Percentiles rank a stretch among this genome's conserved stretches.
Evolutionary conservation across 1,284 basidiomycete species (phyloP).

Genomic region (Afroboletus lepidellus): DNA sequence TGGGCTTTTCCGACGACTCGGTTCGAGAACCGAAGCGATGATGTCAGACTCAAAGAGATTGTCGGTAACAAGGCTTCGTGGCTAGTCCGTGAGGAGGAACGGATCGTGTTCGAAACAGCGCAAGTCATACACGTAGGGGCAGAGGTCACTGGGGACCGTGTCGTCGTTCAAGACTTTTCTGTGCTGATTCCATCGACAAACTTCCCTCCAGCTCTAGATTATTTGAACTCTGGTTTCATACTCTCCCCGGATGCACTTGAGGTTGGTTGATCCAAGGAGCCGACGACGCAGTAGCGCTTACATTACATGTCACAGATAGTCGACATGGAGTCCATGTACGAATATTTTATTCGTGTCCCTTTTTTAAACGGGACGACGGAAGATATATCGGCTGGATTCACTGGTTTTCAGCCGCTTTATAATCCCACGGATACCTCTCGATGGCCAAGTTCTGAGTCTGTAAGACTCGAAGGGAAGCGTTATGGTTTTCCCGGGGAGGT

Average conservation of each 20-base stretch:
- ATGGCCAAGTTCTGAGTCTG: background rate
- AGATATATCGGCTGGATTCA: no score
- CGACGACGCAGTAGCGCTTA: background rate
- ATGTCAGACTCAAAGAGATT: background rate
- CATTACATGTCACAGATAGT: background rate
- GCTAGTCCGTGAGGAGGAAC: constrained; percentile 19
- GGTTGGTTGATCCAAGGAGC: background rate
- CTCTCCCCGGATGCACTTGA: background rate
- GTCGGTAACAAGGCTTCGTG: constrained; percentile 8
- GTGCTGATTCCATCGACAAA: background rate
- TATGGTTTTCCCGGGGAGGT: background rate
- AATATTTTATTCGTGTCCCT: no score
- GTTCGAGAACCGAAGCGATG: background rate
- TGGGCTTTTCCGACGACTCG: background rate
- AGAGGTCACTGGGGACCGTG: background rate
- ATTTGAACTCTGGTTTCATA: background rate
- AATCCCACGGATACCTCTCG: background rate
- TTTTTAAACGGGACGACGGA: no score
- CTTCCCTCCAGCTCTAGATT: constrained; percentile 9
- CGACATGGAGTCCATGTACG: background rate
- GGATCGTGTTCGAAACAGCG: constrained; percentile 15
- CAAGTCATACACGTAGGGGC: background rate
- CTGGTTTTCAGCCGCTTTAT: constrained; percentile 10
- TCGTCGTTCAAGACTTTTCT: background rate
- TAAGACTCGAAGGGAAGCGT: background rate